These are phyloP conservation scores for Colletotrichum sansevieriae DNA, from an alignment of 2,329 filamentous ascomycete genomes.

Conservation along the genomic window DNA sequence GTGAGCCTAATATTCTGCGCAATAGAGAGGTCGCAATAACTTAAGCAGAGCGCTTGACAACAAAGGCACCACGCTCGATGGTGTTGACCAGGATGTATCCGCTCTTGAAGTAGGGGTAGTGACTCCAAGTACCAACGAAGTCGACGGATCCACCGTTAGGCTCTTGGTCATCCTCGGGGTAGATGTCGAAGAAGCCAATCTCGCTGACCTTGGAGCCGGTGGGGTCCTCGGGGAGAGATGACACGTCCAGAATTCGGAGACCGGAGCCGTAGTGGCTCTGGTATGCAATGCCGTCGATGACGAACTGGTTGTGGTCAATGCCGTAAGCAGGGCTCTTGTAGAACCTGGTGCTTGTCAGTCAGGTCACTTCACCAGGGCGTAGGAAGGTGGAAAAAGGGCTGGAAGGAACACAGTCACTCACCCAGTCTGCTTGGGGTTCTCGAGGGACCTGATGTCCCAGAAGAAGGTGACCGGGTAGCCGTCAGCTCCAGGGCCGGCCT, in stretches of 20 bases:
- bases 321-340: slow-evolving; percentile 52
- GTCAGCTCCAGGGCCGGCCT: slow-evolving; percentile 50
- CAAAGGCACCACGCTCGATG: slow-evolving; percentile 44
- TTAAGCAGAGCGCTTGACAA: slow-evolving; percentile 42
- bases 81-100: slow-evolving; percentile 45
- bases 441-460: slow-evolving; percentile 59
- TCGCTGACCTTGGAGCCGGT: slow-evolving; percentile 55
- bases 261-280: slow-evolving; percentile 61
- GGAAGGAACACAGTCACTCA: too few relatives aligned
- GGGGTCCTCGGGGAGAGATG: slow-evolving; percentile 48
- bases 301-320: slow-evolving; percentile 61
- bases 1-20: too few relatives aligned
- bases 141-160: slow-evolving; percentile 42
- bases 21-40: background rate
- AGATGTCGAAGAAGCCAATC: slow-evolving; percentile 60
- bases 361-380: too few relatives aligned
- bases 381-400: too few relatives aligned
- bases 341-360: slow-evolving; percentile 27
- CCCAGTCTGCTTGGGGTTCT: slow-evolving; percentile 56
- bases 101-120: slow-evolving; percentile 44
- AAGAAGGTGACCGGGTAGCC: slow-evolving; percentile 62
- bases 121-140: slow-evolving; percentile 43
- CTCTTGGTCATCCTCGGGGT: slow-evolving; percentile 51
- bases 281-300: slow-evolving; percentile 56
- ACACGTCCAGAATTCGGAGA: slow-evolving; percentile 52